Evolutionary conservation across 345 rosid genomes (phyloP).

Genomic region (Ailanthus altissimus): DNA sequence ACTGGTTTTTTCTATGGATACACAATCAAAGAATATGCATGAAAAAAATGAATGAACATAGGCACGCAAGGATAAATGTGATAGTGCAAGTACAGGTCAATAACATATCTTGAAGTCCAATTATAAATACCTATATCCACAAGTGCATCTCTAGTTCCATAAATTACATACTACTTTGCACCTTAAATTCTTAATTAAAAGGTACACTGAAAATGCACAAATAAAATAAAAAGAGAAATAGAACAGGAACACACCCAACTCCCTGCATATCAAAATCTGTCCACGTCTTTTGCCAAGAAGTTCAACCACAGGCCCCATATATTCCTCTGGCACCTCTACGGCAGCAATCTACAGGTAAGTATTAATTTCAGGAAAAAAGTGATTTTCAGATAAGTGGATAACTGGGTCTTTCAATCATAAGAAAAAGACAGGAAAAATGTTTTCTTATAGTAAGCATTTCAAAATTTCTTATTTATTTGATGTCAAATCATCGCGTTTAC

Average conservation of each 20-base stretch:
- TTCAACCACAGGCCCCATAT: constrained; percentile 96
- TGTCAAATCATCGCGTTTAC: constrained; percentile 11
- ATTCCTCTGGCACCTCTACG: constrained; percentile 93
- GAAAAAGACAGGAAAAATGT: not conserved
- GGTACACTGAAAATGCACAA: not conserved
- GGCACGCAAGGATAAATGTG: not conserved
- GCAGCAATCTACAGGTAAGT: constrained; percentile 66
- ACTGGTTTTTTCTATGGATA: not conserved
- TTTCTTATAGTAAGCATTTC: not conserved
- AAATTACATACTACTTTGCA: not conserved
- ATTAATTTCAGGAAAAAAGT: constrained; percentile 4
- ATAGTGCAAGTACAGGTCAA: not conserved
- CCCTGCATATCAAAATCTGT: constrained; percentile 91
- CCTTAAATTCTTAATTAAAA: constrained; percentile 7
- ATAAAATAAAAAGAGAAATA: not conserved
- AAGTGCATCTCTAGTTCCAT: not conserved
- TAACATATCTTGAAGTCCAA: not conserved
- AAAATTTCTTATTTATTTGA: not conserved
- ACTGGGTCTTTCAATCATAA: not conserved
- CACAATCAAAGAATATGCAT: not conserved
- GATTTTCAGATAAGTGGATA: not conserved
- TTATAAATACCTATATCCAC: not conserved
- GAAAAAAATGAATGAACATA: not conserved
- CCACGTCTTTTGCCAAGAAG: constrained; percentile 97
- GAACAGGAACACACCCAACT: constrained; percentile 53